Base-by-base conservation (phyloP, 1,284 basidiomycete genomes). In the Ustilago esculenta region DNA sequence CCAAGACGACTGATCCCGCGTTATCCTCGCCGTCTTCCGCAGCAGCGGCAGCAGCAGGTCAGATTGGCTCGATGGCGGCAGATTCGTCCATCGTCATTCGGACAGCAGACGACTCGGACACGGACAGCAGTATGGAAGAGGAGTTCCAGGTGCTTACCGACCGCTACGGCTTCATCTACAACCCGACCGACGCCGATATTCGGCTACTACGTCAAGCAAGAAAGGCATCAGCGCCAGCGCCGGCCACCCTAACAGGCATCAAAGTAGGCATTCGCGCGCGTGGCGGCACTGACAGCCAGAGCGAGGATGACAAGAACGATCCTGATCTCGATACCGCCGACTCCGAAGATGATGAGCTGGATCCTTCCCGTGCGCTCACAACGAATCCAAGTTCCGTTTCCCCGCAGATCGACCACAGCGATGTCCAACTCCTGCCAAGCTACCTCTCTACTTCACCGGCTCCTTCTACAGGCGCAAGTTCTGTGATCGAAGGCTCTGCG, bases 91-190 rank as follows among this genome's bases (percentile, higher is more conserved):
- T 67, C 73, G 47, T 60, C 59, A 66, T 43, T 66, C 66, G 18
- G 17, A 45, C 49, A 17, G 42, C 27, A 36, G 60, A 58, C 15
- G 59, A 52, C 4, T 56, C 61, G n/a, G 67, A 60, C 18, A 49
- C 27, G 4, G 69, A 72, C 32, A 68, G 64, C 46, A 55, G 54
- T 3, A 11, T 44, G 6, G 69, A 72, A 27, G 87, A 87, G 35
- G 86, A 89, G 40, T 53, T 69, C 9, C 41, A 69, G 18, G 88
- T 89, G 2, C 84, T 96, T 69, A 93, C 94, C 5, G 95, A 97
- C 76, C 88, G 92, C n/a, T 98, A 92, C 79, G 95, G 95, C 0
- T 98, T 98, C 84, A 90, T 96, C 77, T 96, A 94, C 71, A 91
- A 92, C 73, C 73, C 74, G 11, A 78, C 76, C 87, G 86, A 87